These are phyloP conservation scores for Geopyxis carbonaria DNA, from an alignment of 495 filamentous ascomycete species.

Conservation along the genomic window DNA sequence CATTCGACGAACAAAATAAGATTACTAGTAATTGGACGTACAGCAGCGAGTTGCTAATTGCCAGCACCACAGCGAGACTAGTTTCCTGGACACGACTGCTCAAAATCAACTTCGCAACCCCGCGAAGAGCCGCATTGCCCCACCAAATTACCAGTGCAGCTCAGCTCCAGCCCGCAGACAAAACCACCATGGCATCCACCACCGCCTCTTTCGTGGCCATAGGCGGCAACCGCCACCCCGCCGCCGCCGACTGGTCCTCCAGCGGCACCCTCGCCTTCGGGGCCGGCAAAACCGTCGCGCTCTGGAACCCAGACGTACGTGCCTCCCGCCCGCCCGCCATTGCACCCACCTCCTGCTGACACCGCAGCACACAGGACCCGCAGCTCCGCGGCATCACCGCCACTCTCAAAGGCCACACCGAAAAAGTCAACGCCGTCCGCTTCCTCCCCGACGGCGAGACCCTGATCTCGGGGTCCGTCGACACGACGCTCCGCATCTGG, in stretches of 20 bases:
- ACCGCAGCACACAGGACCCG: conserved; percentile 30
- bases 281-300: conserved; percentile 67
- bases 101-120: too few relatives aligned
- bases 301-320: conserved; percentile 73
- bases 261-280: conserved; percentile 71
- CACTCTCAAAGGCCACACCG: conserved; percentile 65
- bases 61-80: too few relatives aligned
- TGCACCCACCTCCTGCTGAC: background rate
- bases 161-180: background rate
- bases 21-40: too few relatives aligned
- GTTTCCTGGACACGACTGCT: too few relatives aligned
- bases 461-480: conserved; percentile 65
- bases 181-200: conserved; percentile 6
- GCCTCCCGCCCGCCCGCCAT: conserved; percentile 3
- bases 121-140: too few relatives aligned
- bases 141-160: too few relatives aligned
- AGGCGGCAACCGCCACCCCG: conserved; percentile 79
- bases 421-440: conserved; percentile 66
- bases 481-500: conserved; percentile 68
- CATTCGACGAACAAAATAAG: too few relatives aligned
- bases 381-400: conserved; percentile 41
- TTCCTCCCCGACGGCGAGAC: conserved; percentile 46
- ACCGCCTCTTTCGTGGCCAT: conserved; percentile 52
- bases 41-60: too few relatives aligned
- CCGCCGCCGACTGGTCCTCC: conserved; percentile 75